Base-by-base conservation (phyloP, 2,329 filamentous ascomycete genomes). In the Xylariaceae sp. region DNA sequence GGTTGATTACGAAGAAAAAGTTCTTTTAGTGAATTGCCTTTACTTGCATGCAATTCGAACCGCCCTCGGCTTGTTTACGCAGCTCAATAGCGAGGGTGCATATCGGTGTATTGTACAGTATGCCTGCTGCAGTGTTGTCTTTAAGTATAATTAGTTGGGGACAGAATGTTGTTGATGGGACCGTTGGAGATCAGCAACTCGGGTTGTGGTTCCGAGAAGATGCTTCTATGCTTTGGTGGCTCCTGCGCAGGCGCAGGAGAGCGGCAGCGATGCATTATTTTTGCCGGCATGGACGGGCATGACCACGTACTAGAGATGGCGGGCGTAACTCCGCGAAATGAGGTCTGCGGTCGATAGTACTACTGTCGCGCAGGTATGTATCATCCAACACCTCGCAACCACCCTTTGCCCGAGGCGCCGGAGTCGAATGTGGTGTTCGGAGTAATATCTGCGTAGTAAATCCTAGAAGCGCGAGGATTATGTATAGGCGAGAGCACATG, bases 261-360 rank as follows among this genome's bases (percentile, higher is more conserved):
- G 40, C 49, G 49, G 57, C 57, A 55, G 57, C 55, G 50, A 54
- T 55, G 47, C 42, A 55, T 56, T 55, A 42, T 52, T 59, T 59
- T 59, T 61, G 41, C 58, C 58, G 56, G 58, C 58, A 61, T 61
- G 55, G n/a, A 53, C 50, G 50, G 47, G 55, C 53, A 54, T 59
- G 49, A 54, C 58, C 57, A 59, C 57, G 48, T 53, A 50, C 47
- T 47, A 22, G 47, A 42, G 49, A 54, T 47, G 44, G 45, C 49
- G 45, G n/a, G n/a, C n/a, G n/a, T n/a, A n/a, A n/a, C n/a, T n/a
- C n/a, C 43, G 45, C 43, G 46, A 44, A 37, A 50, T 49, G 40
- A 48, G 42, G 37, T 49, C 36, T 48, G 47, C 44, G 27, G 27
- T 32, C 12, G 16, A 32, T 32, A 16, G 27, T 16, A 14, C 27